Percentiles rank a stretch among this genome's conserved stretches.
These are phyloP conservation scores for Hanseniaspora taiwanica DNA, from an alignment of 805 yeast species.

Conservation along the genomic window DNA sequence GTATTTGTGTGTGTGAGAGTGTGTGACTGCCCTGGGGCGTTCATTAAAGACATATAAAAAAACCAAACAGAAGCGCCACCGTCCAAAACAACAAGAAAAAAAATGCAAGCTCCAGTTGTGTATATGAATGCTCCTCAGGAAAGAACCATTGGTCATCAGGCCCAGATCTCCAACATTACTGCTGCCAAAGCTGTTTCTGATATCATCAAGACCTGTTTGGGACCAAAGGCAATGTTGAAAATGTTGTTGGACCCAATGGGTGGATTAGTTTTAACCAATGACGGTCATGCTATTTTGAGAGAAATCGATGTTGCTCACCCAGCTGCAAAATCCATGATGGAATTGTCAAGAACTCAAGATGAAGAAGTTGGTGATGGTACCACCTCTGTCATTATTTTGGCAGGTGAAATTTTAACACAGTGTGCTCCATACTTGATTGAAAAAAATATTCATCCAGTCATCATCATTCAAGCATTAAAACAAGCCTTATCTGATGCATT, in stretches of 20 bases:
- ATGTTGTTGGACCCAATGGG: conserved; percentile 92
- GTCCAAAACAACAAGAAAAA: neutral
- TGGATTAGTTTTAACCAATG: conserved; percentile 92
- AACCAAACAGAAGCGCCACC: neutral
- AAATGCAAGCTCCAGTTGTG: conserved; percentile 76
- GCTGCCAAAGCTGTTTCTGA: conserved; percentile 99
- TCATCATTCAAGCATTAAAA: conserved; percentile 86
- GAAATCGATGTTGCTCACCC: conserved; percentile 98
- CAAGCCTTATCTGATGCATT: conserved; percentile 84
- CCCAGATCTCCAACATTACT: conserved; percentile 91
- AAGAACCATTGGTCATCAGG: conserved; percentile 93
- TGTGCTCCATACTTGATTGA: conserved; percentile 82
- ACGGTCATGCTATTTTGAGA: conserved; percentile 95
- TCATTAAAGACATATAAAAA: neutral
- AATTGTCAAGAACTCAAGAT: conserved; percentile 90
- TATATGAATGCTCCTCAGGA: conserved; percentile 72
- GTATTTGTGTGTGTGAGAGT: too few species aligned
- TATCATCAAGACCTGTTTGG: conserved; percentile 92
- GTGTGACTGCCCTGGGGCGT: too few species aligned
- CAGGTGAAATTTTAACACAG: conserved; percentile 94
- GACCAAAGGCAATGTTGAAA: conserved; percentile 98
- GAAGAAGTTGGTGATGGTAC: conserved; percentile 99
- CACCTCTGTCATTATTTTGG: conserved; percentile 89
- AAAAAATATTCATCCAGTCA: conserved; percentile 92
- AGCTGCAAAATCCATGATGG: conserved; percentile 98